Percentiles rank a stretch among this genome's conserved stretches.
Evolutionary conservation across 2,329 filamentous ascomycete species (phyloP).

Genomic region (Biscogniauxia marginata): DNA sequence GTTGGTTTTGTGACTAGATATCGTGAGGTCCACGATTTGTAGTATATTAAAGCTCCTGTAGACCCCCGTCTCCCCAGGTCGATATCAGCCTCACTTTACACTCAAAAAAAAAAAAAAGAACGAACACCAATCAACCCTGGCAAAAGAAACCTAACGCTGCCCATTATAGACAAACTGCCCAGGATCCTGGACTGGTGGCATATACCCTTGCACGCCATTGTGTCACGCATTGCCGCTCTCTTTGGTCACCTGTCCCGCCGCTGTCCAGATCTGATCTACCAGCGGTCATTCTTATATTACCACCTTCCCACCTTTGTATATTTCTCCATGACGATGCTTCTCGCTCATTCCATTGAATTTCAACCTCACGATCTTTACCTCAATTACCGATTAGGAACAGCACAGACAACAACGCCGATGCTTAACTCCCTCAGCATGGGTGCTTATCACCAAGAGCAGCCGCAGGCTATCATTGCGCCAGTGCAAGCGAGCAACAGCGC

Average conservation of each 20-base stretch:
- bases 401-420: conserved; percentile 7
- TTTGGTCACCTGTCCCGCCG: too few species aligned
- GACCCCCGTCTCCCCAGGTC: background rate
- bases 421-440: conserved; percentile 18
- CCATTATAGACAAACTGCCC: conserved; percentile 1
- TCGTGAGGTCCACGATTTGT: background rate
- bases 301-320: background rate
- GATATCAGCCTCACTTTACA: conserved; percentile 2
- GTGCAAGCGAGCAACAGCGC: conserved; percentile 34
- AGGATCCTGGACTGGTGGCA: background rate
- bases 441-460: conserved; percentile 9
- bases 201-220: conserved; percentile 1
- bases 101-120: background rate
- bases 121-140: background rate
- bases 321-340: background rate
- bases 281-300: background rate
- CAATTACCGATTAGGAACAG: conserved; percentile 8
- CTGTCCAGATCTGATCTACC: too few species aligned
- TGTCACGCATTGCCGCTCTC: background rate
- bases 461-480: conserved; percentile 4
- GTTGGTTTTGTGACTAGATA: background rate
- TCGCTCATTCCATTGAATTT: conserved; percentile 5
- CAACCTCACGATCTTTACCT: conserved; percentile 12
- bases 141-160: background rate
- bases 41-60: conserved; percentile 1